Percentiles rank a stretch among this genome's conserved stretches.
Conservation (phyloP, 108 stramenopile genomes). For the Skeletonema costatum region DNA sequence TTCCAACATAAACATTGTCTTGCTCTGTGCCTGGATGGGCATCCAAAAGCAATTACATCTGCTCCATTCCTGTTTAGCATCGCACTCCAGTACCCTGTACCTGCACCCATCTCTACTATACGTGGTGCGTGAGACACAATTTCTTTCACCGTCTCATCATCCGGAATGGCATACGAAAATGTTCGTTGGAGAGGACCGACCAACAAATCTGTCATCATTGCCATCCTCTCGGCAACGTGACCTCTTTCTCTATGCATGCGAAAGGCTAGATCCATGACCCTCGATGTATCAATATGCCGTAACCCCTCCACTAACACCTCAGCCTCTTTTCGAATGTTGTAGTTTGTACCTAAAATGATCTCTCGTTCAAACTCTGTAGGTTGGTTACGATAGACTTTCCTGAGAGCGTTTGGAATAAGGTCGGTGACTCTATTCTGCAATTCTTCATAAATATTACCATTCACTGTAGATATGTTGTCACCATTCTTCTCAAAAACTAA, state of each 20-base stretch:
- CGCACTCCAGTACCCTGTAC: conserved; percentile 60
- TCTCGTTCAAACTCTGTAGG: conserved; percentile 36
- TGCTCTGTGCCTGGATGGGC: conserved; percentile 5
- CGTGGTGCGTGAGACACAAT: conserved; percentile 28
- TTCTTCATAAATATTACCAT: conserved; percentile 33
- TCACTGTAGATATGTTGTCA: conserved; percentile 4
- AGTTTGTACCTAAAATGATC: conserved; percentile 29
- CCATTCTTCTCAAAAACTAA: conserved; percentile 6
- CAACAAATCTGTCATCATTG: conserved; percentile 34
- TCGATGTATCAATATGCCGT: conserved; percentile 27
- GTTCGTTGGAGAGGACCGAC: conserved; percentile 41
- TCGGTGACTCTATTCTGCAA: conserved; percentile 30
- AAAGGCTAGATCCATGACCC: conserved; percentile 27
- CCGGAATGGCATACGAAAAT: conserved; percentile 53
- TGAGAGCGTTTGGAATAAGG: conserved; percentile 26
- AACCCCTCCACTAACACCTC: conserved; percentile 15
- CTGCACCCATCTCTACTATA: conserved; percentile 62
- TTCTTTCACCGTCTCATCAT: conserved; percentile 27
- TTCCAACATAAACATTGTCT: conserved; percentile 43
- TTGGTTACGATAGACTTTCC: conserved; percentile 32
- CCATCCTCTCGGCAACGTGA: conserved; percentile 28
- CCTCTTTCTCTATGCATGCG: conserved; percentile 31
- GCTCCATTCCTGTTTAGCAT: conserved; percentile 39
- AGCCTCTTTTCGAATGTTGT: conserved; percentile 14
- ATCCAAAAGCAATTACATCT: conserved; percentile 57